Conservation (phyloP, 23 red algal species). For the Gracilaria domingensis region DNA sequence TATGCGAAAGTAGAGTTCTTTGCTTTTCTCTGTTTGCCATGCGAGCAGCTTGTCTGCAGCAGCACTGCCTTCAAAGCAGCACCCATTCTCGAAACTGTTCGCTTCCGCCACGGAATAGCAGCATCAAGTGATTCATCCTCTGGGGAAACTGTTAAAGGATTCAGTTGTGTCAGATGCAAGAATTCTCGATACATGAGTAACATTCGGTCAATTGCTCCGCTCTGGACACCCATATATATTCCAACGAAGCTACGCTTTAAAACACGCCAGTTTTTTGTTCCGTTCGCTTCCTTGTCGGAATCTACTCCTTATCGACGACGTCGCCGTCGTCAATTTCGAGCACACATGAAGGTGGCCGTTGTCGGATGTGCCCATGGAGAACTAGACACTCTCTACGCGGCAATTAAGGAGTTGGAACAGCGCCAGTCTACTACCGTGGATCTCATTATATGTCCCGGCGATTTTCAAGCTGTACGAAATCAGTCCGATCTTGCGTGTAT, state of each 20-base stretch:
- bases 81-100: not conserved
- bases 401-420: slow-evolving; percentile 57
- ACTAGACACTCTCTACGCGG: slow-evolving; percentile 83
- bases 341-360: slow-evolving; percentile 73
- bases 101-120: not conserved
- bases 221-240: slow-evolving; percentile 11
- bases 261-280: not conserved
- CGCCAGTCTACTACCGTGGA: slow-evolving; percentile 24
- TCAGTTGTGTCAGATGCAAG: not conserved
- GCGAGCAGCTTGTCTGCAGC: not conserved
- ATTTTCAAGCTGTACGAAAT: slow-evolving; percentile 96
- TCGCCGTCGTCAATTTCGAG: not conserved
- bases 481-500: slow-evolving; percentile 79
- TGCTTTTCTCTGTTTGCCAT: not conserved
- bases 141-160: not conserved
- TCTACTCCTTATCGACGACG: not conserved
- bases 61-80: not conserved
- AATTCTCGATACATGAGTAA: slow-evolving; percentile 11
- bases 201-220: not conserved
- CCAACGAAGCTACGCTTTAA: not conserved
- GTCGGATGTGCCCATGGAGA: slow-evolving; percentile 93
- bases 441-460: slow-evolving; percentile 89
- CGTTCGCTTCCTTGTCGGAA: not conserved
- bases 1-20: no score
- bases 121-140: not conserved